Conservation (phyloP, 2,329 filamentous ascomycete species). For the Colletotrichum tamarilloi region DNA sequence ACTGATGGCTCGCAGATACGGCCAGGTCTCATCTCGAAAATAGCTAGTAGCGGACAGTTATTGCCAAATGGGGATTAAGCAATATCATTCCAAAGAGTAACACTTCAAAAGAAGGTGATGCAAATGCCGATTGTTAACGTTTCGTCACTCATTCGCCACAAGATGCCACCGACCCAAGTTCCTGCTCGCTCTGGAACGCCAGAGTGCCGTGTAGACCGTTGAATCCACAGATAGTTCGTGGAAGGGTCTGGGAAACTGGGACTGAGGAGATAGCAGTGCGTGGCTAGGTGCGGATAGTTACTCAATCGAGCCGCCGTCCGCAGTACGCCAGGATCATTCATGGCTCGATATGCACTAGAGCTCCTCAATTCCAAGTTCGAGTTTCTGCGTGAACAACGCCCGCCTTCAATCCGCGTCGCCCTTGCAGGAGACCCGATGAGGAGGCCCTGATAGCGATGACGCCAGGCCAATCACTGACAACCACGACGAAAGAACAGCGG, state of each 20-base stretch:
- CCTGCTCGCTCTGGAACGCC: conserved; percentile 8
- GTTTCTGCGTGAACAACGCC: not conserved
- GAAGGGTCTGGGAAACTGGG: not conserved
- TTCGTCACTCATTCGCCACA: conserved; percentile 1
- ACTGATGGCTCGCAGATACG: not conserved
- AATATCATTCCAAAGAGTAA: not conserved
- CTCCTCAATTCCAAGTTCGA: not conserved
- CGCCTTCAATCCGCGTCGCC: not conserved
- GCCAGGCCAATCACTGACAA: conserved; percentile 22
- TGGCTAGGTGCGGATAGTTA: not conserved
- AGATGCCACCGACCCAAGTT: conserved; percentile 15
- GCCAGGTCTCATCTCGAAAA: not conserved
- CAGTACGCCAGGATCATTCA: conserved; percentile 7
- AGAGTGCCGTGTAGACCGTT: not conserved
- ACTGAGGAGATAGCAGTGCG: not conserved
- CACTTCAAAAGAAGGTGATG: not conserved
- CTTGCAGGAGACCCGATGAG: conserved; percentile 31
- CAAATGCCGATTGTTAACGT: not conserved
- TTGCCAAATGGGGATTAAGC: not conserved
- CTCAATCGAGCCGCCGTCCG: conserved; percentile 19
- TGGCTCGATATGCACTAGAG: conserved; percentile 5
- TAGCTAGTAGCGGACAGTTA: not conserved
- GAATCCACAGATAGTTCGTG: not conserved
- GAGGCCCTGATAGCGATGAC: conserved; percentile 1
- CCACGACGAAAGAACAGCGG: conserved; percentile 27